A percentile compares a stretch with the other conserved stretches of the same genome.
phyloP scores from a whole-genome alignment of 1,284 basidiomycete genomes.

The Fistulina hepatica region DNA sequence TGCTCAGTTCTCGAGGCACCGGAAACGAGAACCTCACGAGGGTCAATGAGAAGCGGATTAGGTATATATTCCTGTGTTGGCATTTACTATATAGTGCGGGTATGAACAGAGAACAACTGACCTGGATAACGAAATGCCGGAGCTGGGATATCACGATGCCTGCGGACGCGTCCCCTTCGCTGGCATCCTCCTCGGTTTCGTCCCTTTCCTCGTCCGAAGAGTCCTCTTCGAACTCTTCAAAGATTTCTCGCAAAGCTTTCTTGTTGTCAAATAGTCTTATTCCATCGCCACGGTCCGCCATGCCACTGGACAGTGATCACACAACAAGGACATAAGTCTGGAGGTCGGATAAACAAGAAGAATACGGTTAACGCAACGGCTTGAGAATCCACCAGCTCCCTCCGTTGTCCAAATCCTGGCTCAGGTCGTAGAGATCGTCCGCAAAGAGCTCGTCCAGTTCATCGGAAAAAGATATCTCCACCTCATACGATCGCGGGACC shows the following conservation, averaged over 20 bases:
- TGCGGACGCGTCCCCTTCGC: conserved; percentile 28
- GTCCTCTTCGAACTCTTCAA: conserved; percentile 73
- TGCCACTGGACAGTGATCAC: conserved; percentile 40
- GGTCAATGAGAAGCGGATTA: conserved; percentile 70
- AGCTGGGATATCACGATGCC: conserved; percentile 79
- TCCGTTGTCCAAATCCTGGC: conserved; percentile 42
- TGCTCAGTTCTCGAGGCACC: conserved; percentile 17
- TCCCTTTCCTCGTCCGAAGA: conserved; percentile 32
- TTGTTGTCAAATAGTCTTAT: conserved; percentile 85
- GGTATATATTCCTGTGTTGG: conserved; percentile 75
- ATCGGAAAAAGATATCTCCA: conserved; percentile 88
- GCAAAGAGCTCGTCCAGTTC: conserved; percentile 91
- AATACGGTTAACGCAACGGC: conserved; percentile 51
- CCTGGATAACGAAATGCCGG: conserved; percentile 95
- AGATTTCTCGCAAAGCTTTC: conserved; percentile 65
- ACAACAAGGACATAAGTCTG: conserved; percentile 4
- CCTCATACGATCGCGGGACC: conserved; percentile 74
- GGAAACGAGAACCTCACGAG: conserved; percentile 33
- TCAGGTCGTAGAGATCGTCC: conserved; percentile 90
- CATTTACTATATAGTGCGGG: not conserved
- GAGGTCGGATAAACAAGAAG: conserved; percentile 4
- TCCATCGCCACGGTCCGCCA: conserved; percentile 94
- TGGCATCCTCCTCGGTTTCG: conserved; percentile 18
- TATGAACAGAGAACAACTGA: conserved; percentile 21
- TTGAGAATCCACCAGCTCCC: conserved; percentile 88